Evolutionary conservation across 2,329 filamentous ascomycete genomes (phyloP).

Genomic region (Talaromyces sp.): DNA sequence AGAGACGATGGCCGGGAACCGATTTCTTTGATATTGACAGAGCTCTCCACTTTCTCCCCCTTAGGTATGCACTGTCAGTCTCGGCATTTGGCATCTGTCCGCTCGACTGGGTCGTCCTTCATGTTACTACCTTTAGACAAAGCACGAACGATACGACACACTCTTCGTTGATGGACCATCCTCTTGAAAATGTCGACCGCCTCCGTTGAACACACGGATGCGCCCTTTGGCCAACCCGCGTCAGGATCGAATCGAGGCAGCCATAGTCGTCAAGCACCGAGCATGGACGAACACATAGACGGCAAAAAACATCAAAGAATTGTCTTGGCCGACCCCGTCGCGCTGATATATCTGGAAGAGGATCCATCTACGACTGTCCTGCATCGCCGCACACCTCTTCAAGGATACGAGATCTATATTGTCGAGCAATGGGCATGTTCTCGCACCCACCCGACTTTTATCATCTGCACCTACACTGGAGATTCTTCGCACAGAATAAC

Average conservation of each 20-base stretch:
- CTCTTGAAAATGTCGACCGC: constrained; percentile 12
- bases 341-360: constrained; percentile 74
- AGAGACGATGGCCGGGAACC: neutral
- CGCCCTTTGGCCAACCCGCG: constrained; percentile 17
- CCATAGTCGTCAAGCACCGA: constrained; percentile 15
- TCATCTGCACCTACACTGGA: constrained; percentile 90
- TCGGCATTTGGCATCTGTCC: constrained; percentile 16
- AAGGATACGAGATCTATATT: constrained; percentile 87
- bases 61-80: constrained; percentile 23
- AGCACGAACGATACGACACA: constrained; percentile 11
- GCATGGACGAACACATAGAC: constrained; percentile 15
- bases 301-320: constrained; percentile 49
- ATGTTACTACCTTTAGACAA: constrained; percentile 14
- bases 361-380: constrained; percentile 71
- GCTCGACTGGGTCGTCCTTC: constrained; percentile 22
- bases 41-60: neutral
- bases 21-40: neutral
- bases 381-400: constrained; percentile 62
- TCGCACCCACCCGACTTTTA: constrained; percentile 78
- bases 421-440: constrained; percentile 99
- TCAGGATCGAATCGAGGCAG: constrained; percentile 22
- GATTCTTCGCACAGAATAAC: constrained; percentile 72
- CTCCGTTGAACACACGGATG: constrained; percentile 17
- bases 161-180: neutral
- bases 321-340: constrained; percentile 62